Evolutionary conservation across 1,284 basidiomycete species (phyloP), one percentile per base, ranked within the genome.

Genomic region (Albatrellus sp.): DNA sequence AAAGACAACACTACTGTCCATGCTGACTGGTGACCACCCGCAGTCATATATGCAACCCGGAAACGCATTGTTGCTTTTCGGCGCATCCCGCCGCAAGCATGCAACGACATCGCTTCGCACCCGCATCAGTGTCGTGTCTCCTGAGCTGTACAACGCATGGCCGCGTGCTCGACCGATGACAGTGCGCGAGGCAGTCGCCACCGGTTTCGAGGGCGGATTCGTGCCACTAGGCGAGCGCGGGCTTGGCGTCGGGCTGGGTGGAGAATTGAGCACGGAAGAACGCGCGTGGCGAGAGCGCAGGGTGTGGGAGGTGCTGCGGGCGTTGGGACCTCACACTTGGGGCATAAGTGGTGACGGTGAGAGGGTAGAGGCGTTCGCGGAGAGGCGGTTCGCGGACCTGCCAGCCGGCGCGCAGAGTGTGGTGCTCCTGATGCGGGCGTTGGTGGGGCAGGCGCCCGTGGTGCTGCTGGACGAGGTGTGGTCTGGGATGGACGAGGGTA

Each of bases 21-120:
- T 98, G 30, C 67, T 98, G 33, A 89, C 91, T 0, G 94, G 94
- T 19, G 90, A 94, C 55, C 94, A 98, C 60, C 93, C 94, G 0
- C 89, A 90, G 50, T 94, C 92, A 0, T 98, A 84, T 64, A 82
- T 80, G 1, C 83, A 90, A 58, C 61, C 65, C 2, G 65, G 80
- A 43, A 68, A 70, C 7, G 64, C 72, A 0, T 72, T 98, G 7
- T 66, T 70, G 2, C 74, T 92, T 37, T 89, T 93, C 51, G 76
- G 73, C 35, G 68, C 72, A 35, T 81, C 81, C 0, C 78, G 86
- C n/a, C 70, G 70, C 7, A 59, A 60, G 2, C 73, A 77, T 42
- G 67, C 87, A 13, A 78, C 90, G 8, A 55, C 66, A 4, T 60
- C 66, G 48, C 63, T 82, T 52, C 71, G 75, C 46, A 60, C 67